Conservation (phyloP, 2,329 filamentous ascomycete species). For the Penicillium sp. region DNA sequence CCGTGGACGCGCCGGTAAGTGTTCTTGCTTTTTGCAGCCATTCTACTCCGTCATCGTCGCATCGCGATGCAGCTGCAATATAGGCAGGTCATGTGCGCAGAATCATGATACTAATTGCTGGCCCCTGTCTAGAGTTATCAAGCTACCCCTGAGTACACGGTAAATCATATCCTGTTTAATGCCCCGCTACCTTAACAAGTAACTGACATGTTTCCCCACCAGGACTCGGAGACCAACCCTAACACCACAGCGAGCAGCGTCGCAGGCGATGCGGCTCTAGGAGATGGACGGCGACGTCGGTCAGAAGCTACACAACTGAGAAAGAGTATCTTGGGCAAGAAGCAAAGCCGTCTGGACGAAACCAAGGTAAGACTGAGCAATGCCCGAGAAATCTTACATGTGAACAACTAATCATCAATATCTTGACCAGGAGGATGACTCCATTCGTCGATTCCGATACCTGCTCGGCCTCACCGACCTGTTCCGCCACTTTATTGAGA, state of each 20-base stretch:
- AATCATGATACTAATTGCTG: constrained; percentile 7
- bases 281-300: constrained; percentile 80
- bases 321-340: constrained; percentile 90
- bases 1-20: constrained; percentile 44
- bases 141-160: constrained; percentile 64
- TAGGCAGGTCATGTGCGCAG: neutral
- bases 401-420: constrained; percentile 14
- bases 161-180: constrained; percentile 27
- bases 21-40: neutral
- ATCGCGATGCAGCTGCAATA: neutral
- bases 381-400: neutral
- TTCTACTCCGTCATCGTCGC: neutral
- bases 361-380: constrained; percentile 68
- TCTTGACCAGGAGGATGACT: constrained; percentile 77
- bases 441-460: constrained; percentile 90
- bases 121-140: constrained; percentile 46
- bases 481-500: constrained; percentile 98
- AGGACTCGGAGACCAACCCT: constrained; percentile 67
- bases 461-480: constrained; percentile 91
- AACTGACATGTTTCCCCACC: constrained; percentile 4
- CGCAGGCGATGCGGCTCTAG: constrained; percentile 65
- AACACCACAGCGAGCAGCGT: constrained; percentile 80
- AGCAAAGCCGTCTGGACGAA: constrained; percentile 87
- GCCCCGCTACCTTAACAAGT: too few species aligned
- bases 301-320: constrained; percentile 86